phyloP scores from a whole-genome alignment of 495 filamentous ascomycete species.

The Penicillium bovifimosum region DNA sequence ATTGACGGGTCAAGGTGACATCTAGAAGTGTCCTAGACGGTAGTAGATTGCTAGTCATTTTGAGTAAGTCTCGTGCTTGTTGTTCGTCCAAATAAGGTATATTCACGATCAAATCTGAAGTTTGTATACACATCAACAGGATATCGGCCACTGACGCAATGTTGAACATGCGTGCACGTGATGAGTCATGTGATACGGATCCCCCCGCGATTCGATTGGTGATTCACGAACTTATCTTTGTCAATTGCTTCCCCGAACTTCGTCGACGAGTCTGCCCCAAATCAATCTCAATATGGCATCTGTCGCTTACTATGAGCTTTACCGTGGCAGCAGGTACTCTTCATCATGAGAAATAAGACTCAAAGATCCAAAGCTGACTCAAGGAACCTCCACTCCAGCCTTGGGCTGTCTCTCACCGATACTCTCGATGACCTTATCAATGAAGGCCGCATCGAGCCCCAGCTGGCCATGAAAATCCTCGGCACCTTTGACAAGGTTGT shows the following conservation, averaged over 20 bases:
- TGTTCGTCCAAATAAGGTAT: background rate
- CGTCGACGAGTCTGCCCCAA: slow-evolving; percentile 1
- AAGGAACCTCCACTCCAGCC: slow-evolving; percentile 54
- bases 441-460: slow-evolving; percentile 87
- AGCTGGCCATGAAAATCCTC: slow-evolving; percentile 96
- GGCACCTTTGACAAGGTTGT: slow-evolving; percentile 87
- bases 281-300: slow-evolving; percentile 10
- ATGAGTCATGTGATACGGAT: background rate
- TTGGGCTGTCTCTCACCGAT: slow-evolving; percentile 87
- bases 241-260: slow-evolving; percentile 14
- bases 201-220: slow-evolving; percentile 4
- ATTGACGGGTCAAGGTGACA: background rate
- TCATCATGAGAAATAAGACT: background rate
- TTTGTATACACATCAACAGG: background rate
- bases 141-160: slow-evolving; percentile 1
- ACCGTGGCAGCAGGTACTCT: slow-evolving; percentile 87
- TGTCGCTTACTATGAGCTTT: slow-evolving; percentile 81
- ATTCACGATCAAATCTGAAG: background rate
- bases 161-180: background rate
- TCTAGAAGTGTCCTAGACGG: background rate
- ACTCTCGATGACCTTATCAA: slow-evolving; percentile 95
- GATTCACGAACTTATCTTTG: slow-evolving; percentile 7
- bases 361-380: background rate
- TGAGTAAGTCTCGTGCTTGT: background rate
- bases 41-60: background rate